Evolutionary conservation across 2,329 filamentous ascomycete genomes (phyloP).

Genomic region (Botrytis aclada): DNA sequence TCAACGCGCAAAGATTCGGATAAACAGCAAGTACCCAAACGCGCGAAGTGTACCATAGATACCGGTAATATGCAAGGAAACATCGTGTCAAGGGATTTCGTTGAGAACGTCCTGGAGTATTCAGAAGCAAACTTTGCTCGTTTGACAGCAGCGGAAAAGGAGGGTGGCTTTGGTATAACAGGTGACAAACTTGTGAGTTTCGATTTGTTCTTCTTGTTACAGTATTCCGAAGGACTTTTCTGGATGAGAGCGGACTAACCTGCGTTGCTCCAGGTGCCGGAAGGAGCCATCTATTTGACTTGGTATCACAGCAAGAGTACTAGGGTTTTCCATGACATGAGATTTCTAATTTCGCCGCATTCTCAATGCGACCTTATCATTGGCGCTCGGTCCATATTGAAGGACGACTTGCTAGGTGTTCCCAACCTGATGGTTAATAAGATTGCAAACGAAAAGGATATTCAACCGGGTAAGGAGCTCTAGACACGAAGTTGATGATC

Average conservation of each 20-base stretch:
- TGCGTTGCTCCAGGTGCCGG: slow-evolving; percentile 4
- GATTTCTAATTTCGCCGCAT: slow-evolving; percentile 25
- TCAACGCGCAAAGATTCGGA: slow-evolving; percentile 19
- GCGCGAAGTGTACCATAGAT: slow-evolving; percentile 27
- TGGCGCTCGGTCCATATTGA: slow-evolving; percentile 23
- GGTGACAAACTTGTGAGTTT: slow-evolving; percentile 20
- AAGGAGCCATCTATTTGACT: slow-evolving; percentile 25
- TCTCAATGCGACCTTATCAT: slow-evolving; percentile 24
- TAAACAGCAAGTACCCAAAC: slow-evolving; percentile 19
- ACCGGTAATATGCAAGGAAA: slow-evolving; percentile 30
- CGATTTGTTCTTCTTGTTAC: neutral
- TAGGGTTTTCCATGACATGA: slow-evolving; percentile 28
- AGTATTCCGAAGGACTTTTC: neutral
- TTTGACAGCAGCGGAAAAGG: slow-evolving; percentile 22
- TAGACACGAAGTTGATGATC: neutral
- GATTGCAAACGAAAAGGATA: rapidly evolving
- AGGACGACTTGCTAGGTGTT: slow-evolving; percentile 21
- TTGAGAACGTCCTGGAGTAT: slow-evolving; percentile 22
- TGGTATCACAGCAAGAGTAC: slow-evolving; percentile 26
- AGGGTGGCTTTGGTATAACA: slow-evolving; percentile 23
- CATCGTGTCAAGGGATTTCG: slow-evolving; percentile 25
- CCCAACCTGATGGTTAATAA: slow-evolving; percentile 19
- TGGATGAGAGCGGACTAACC: neutral
- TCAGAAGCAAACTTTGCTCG: slow-evolving; percentile 10
- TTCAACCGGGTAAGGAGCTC: neutral